Evolutionary conservation across 768 basidiomycete species (phyloP).

Genomic region (Tylopilus balloui): DNA sequence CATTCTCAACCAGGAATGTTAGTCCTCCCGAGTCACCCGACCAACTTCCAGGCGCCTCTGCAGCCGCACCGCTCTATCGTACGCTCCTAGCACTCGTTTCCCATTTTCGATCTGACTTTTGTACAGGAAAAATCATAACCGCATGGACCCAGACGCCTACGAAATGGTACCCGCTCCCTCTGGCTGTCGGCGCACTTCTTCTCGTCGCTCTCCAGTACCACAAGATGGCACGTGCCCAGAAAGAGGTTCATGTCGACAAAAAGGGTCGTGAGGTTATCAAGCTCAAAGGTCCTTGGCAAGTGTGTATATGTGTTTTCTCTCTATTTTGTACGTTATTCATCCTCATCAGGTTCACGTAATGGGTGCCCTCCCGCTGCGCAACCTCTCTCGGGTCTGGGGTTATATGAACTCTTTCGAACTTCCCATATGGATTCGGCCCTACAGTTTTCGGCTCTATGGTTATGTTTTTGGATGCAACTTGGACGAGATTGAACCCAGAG

Average conservation of each 20-base stretch:
- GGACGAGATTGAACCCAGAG: conserved; percentile 77
- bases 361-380: conserved; percentile 89
- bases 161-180: conserved; percentile 92
- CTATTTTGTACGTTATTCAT: background rate
- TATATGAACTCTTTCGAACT: conserved; percentile 91
- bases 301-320: conserved; percentile 31
- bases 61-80: conserved; percentile 49
- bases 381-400: conserved; percentile 96
- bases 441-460: conserved; percentile 82
- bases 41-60: conserved; percentile 36
- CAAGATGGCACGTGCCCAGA: conserved; percentile 43
- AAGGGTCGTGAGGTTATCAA: conserved; percentile 77
- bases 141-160: conserved; percentile 88
- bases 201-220: conserved; percentile 76
- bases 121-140: conserved; percentile 55
- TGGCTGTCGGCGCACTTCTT: conserved; percentile 87
- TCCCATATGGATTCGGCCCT: conserved; percentile 92
- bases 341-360: conserved; percentile 81
- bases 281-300: conserved; percentile 92
- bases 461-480: conserved; percentile 91
- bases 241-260: conserved; percentile 74
- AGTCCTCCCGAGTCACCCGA: conserved; percentile 40
- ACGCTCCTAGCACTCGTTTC: background rate
- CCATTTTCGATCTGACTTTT: conserved; percentile 5
- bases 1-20: conserved; percentile 24